These are phyloP conservation scores for Lasiosphaeria miniovina DNA, from an alignment of 495 filamentous ascomycete genomes.

Conservation along the genomic window DNA sequence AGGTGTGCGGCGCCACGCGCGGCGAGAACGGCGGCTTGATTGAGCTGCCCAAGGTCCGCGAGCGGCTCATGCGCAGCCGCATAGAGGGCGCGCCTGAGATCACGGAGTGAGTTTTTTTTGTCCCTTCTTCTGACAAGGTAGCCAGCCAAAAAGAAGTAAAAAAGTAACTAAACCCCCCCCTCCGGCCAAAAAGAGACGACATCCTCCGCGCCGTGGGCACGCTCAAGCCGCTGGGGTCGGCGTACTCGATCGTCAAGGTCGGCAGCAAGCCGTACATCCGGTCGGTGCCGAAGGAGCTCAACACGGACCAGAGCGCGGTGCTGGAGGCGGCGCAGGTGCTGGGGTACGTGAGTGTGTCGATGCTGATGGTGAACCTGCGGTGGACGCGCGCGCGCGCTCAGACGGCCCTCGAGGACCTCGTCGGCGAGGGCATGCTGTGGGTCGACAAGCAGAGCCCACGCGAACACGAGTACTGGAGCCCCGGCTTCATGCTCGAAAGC, in stretches of 20 bases:
- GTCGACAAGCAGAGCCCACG: slow-evolving; percentile 72
- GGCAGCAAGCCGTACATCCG: slow-evolving; percentile 85
- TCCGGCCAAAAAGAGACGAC: slow-evolving; percentile 77
- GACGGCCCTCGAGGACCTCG: slow-evolving; percentile 84
- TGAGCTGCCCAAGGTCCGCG: slow-evolving; percentile 75
- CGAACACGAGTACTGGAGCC: slow-evolving; percentile 96
- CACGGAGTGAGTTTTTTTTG: slow-evolving; percentile 47
- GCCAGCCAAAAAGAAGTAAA: too few relatives aligned
- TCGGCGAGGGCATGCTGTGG: slow-evolving; percentile 93
- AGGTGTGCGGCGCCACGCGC: slow-evolving; percentile 83
- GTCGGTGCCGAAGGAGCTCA: slow-evolving; percentile 93
- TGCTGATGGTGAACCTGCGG: slow-evolving; percentile 84
- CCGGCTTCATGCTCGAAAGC: slow-evolving; percentile 53
- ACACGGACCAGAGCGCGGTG: slow-evolving; percentile 88
- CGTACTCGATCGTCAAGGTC: slow-evolving; percentile 77
- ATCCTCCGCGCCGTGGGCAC: slow-evolving; percentile 86
- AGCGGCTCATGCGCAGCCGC: slow-evolving; percentile 64
- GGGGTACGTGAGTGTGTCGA: slow-evolving; percentile 84
- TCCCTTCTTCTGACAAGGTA: neutral
- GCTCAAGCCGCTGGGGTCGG: slow-evolving; percentile 80
- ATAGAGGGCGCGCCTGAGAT: slow-evolving; percentile 76
- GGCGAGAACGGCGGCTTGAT: slow-evolving; percentile 91
- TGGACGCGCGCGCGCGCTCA: slow-evolving; percentile 84
- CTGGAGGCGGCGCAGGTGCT: slow-evolving; percentile 82
- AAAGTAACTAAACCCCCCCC: too few relatives aligned